Conservation (phyloP, 805 yeast genomes). For the Candida boidinii region DNA sequence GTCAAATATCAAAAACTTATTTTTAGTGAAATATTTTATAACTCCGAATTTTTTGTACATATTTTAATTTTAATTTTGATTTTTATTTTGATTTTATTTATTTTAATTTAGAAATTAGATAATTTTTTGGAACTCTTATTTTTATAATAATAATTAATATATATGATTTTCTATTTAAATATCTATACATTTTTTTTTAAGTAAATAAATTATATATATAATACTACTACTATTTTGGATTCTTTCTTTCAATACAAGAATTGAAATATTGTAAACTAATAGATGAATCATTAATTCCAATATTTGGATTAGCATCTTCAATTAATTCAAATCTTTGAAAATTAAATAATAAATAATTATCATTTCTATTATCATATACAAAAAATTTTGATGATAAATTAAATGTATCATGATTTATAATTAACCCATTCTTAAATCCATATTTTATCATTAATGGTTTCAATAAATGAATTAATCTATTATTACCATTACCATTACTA, state of each 20-base stretch:
- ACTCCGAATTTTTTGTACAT: too few species aligned
- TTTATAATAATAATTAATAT: too few species aligned
- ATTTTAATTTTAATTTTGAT: too few species aligned
- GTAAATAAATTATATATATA: too few species aligned
- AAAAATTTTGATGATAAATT: not conserved
- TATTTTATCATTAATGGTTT: not conserved
- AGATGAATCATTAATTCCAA: constrained; percentile 43
- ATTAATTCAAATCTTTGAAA: constrained; percentile 47
- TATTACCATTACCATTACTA: constrained; percentile 22
- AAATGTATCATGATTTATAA: not conserved
- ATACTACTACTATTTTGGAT: constrained; percentile 24
- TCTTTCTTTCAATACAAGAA: constrained; percentile 36
- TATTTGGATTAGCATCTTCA: constrained; percentile 44
- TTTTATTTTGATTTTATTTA: too few species aligned
- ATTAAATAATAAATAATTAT: constrained; percentile 25
- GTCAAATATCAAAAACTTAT: too few species aligned
- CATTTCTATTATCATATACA: constrained; percentile 1
- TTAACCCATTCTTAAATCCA: constrained; percentile 9
- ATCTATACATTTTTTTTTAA: too few species aligned
- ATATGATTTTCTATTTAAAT: too few species aligned
- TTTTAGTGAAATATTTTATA: too few species aligned
- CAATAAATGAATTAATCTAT: constrained; percentile 13
- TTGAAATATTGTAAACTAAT: constrained; percentile 47
- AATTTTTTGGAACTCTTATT: too few species aligned
- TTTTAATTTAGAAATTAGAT: too few species aligned